These are phyloP conservation scores for Penicillium decumbens DNA, from an alignment of 2,329 filamentous ascomycete species.

Conservation along the genomic window DNA sequence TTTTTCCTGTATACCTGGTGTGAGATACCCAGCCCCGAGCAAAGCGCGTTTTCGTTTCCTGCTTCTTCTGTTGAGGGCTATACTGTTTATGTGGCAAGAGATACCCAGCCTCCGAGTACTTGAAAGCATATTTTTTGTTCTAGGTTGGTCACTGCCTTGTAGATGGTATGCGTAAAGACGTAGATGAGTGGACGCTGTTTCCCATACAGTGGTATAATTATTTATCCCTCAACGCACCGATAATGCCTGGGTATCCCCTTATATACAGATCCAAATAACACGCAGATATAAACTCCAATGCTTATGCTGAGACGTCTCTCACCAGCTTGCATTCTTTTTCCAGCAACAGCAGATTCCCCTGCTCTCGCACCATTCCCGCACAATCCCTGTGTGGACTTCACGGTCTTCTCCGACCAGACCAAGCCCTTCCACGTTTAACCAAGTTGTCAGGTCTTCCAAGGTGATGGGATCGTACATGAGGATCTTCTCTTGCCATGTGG, in stretches of 20 bases:
- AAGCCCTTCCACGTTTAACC: conserved; percentile 71
- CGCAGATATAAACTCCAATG: background rate
- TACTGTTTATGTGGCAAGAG: no score
- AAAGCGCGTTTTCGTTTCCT: no score
- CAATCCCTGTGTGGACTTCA: conserved; percentile 59
- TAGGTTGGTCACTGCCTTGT: background rate
- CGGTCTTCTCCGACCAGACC: conserved; percentile 60
- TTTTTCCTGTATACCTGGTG: no score
- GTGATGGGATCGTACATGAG: conserved; percentile 88
- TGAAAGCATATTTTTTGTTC: no score
- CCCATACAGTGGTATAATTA: background rate
- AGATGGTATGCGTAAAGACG: background rate
- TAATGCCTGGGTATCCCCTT: background rate
- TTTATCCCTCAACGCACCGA: background rate
- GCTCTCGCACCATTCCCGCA: conserved; percentile 86
- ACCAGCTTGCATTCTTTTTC: conserved; percentile 45
- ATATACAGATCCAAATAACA: background rate
- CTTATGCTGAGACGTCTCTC: background rate
- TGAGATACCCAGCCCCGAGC: no score
- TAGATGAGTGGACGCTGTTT: background rate
- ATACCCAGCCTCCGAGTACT: no score
- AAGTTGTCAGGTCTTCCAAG: conserved; percentile 75
- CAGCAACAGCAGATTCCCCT: conserved; percentile 77
- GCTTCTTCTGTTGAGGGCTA: no score
- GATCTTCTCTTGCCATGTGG: conserved; percentile 87